These are phyloP conservation scores for Beta lomatogona DNA, from an alignment of 179 eudicot genomes.

Conservation along the genomic window DNA sequence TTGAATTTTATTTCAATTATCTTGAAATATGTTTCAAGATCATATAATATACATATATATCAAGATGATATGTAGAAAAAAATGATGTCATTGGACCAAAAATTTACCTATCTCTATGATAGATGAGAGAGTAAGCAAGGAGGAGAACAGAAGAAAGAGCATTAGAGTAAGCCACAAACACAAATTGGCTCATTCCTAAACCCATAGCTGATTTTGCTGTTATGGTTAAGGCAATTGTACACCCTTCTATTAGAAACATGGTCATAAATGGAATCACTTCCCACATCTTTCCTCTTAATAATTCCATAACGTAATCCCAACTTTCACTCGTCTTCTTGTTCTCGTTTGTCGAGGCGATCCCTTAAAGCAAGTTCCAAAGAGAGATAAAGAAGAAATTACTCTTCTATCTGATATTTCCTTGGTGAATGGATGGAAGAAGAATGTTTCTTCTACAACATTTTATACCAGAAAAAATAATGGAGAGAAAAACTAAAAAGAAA, in stretches of 20 bases:
- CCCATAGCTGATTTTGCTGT: slow-evolving; percentile 62
- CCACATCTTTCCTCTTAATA: slow-evolving; percentile 30
- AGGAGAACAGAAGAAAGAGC: slow-evolving; percentile 60
- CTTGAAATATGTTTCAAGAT: not conserved
- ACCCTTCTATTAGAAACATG: slow-evolving; percentile 62
- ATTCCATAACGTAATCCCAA: slow-evolving; percentile 10
- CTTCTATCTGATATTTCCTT: not conserved
- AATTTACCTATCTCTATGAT: slow-evolving; percentile 50
- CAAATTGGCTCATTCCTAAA: slow-evolving; percentile 75
- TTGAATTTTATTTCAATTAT: not conserved
- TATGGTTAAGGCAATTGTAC: slow-evolving; percentile 65
- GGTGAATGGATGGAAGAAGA: slow-evolving; percentile 15
- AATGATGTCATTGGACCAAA: not conserved
- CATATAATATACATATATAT: not conserved
- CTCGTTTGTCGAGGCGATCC: too few relatives aligned
- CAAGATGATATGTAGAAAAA: not conserved
- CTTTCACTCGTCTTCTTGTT: too few relatives aligned
- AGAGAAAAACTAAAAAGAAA: not conserved
- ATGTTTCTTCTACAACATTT: slow-evolving; percentile 14
- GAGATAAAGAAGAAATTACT: not conserved
- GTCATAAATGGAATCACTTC: slow-evolving; percentile 41
- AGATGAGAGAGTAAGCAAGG: slow-evolving; percentile 45
- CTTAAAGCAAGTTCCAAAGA: not conserved
- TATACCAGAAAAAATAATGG: slow-evolving; percentile 22
- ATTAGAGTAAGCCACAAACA: slow-evolving; percentile 71